These are phyloP conservation scores for Nothomitra cinnamomea DNA, from an alignment of 2,329 filamentous ascomycete species.

Conservation along the genomic window DNA sequence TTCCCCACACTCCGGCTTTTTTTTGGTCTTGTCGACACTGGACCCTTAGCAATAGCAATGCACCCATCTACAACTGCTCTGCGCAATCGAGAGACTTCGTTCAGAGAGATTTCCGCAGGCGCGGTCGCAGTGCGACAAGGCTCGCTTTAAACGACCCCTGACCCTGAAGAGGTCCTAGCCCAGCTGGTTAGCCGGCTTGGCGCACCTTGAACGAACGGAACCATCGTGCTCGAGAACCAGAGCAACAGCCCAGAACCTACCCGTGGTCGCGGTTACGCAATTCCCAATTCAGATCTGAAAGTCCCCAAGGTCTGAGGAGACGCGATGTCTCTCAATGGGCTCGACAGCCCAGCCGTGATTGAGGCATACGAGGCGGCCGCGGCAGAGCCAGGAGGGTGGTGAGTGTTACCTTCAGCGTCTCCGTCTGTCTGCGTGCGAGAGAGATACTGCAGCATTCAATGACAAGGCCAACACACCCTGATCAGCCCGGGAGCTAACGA, in stretches of 20 bases:
- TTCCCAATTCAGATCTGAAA: not conserved
- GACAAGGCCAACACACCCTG: constrained; percentile 1
- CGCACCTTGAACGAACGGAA: too few species aligned
- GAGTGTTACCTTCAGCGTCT: constrained; percentile 24
- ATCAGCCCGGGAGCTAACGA: not conserved
- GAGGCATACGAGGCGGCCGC: constrained; percentile 70
- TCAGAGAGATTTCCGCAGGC: too few species aligned
- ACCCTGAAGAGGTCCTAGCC: too few species aligned
- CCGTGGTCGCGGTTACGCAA: not conserved
- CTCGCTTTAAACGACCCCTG: too few species aligned
- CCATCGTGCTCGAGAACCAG: not conserved
- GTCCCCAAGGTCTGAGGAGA: not conserved
- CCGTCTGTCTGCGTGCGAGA: constrained; percentile 4
- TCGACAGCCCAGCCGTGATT: constrained; percentile 64
- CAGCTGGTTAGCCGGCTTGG: too few species aligned
- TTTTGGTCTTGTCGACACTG: too few species aligned
- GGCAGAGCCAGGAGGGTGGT: constrained; percentile 88
- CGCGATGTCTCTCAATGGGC: constrained; percentile 84
- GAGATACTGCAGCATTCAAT: not conserved
- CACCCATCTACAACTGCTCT: too few species aligned
- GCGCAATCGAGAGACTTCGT: too few species aligned
- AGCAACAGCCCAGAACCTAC: not conserved
- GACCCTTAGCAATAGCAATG: too few species aligned
- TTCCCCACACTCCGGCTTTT: too few species aligned
- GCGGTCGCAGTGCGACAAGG: too few species aligned